phyloP scores from a whole-genome alignment of 139 green algal genomes.

The Penium margaritaceum region DNA sequence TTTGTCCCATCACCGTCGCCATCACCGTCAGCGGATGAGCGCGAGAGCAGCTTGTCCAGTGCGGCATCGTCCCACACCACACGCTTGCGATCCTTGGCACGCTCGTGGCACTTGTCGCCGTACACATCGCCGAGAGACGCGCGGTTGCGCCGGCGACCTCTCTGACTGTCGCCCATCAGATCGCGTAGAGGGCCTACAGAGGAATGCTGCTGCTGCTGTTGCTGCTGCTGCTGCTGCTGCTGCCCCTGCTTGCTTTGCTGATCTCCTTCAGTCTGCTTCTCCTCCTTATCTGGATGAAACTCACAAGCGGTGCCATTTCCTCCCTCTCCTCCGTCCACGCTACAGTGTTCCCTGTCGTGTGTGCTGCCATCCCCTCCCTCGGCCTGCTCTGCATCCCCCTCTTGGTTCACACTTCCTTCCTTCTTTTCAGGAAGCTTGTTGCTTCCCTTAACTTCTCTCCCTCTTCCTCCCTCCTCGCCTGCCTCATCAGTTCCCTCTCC shows the following conservation, averaged over 20 bases:
- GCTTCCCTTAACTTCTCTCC: background rate
- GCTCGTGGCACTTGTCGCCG: constrained; percentile 24
- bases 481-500: background rate
- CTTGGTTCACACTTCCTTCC: too few species aligned
- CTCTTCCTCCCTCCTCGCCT: constrained; percentile 2
- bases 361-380: too few species aligned
- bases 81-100: background rate
- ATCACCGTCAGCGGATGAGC: too few species aligned
- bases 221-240: background rate
- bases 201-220: background rate
- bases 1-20: too few species aligned
- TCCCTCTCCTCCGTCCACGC: constrained; percentile 10
- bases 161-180: background rate
- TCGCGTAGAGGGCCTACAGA: too few species aligned
- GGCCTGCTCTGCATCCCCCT: too few species aligned
- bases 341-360: too few species aligned
- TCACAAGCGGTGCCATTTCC: too few species aligned
- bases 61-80: constrained; percentile 30
- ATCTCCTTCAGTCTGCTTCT: too few species aligned
- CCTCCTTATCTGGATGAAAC: too few species aligned
- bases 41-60: constrained; percentile 19
- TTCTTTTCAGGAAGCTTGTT: too few species aligned
- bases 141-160: background rate
- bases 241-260: too few species aligned
- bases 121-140: constrained; percentile 13